These are phyloP conservation scores for Jacaranda copaia DNA, from an alignment of 257 asterid species.

Conservation along the genomic window DNA sequence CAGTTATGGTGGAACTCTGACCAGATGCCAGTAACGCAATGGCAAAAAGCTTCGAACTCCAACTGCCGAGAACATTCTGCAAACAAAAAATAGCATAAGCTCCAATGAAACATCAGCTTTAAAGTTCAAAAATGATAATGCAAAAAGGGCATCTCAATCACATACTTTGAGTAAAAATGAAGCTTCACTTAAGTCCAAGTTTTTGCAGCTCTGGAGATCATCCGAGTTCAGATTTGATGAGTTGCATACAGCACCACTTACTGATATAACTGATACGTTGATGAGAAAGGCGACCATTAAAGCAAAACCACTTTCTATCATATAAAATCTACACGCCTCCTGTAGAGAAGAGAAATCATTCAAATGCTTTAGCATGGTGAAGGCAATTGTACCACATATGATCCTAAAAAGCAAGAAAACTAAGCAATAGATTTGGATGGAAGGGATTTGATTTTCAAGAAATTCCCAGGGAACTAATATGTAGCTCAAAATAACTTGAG, in stretches of 20 bases:
- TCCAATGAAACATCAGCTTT: conserved; percentile 11
- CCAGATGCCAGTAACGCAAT: conserved; percentile 97
- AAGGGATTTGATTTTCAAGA: neutral
- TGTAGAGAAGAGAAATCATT: conserved; percentile 39
- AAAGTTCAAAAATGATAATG: neutral
- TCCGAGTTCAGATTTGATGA: conserved; percentile 61
- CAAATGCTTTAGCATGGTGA: conserved; percentile 17
- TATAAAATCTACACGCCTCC: conserved; percentile 95
- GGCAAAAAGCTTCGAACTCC: conserved; percentile 98
- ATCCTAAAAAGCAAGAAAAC: neutral
- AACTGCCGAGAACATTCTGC: conserved; percentile 84
- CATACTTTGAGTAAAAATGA: conserved; percentile 83
- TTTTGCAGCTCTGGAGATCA: conserved; percentile 69
- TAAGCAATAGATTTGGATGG: neutral
- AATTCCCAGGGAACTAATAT: neutral
- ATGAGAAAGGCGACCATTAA: conserved; percentile 87
- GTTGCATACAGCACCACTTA: conserved; percentile 91
- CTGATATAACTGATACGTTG: conserved; percentile 89
- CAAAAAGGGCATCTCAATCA: neutral
- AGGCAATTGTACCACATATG: neutral
- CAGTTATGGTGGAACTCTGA: conserved; percentile 97
- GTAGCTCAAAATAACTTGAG: neutral
- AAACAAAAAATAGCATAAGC: neutral
- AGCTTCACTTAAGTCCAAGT: conserved; percentile 89
- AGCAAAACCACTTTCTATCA: conserved; percentile 91